A percentile compares a stretch with the other conserved stretches of the same genome.
These are phyloP conservation scores for Musa acuminata DNA, from an alignment of 176 grass and related monocot genomes.

Conservation along the genomic window DNA sequence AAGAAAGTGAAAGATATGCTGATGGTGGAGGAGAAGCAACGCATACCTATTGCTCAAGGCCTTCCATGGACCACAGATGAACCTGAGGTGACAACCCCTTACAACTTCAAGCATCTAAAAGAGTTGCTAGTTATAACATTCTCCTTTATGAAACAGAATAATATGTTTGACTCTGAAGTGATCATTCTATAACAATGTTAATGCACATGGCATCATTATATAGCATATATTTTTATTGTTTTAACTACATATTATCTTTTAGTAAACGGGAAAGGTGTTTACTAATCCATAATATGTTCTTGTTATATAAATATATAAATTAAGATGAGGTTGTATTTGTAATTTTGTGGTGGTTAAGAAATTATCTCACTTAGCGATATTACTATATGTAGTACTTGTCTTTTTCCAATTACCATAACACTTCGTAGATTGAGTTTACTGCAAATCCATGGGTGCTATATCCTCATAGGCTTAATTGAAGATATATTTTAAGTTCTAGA, in stretches of 20 bases:
- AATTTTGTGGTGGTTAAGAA: too few species aligned
- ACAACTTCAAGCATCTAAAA: not conserved
- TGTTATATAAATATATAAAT: not conserved
- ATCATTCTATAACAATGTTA: not conserved
- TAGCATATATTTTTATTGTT: too few species aligned
- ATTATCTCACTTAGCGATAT: not conserved
- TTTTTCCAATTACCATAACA: too few species aligned
- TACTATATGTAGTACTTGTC: not conserved
- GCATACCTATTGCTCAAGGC: slow-evolving; percentile 75
- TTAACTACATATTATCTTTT: too few species aligned
- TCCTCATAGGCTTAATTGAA: not conserved
- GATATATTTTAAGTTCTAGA: not conserved
- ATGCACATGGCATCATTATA: too few species aligned
- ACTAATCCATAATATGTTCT: not conserved
- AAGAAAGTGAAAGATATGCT: slow-evolving; percentile 85
- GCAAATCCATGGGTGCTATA: not conserved
- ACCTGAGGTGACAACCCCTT: slow-evolving; percentile 48
- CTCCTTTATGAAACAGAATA: not conserved
- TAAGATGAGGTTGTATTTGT: not conserved
- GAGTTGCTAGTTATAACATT: not conserved
- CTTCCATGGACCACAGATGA: slow-evolving; percentile 91
- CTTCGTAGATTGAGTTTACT: too few species aligned
- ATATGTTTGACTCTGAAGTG: not conserved
- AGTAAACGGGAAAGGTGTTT: too few species aligned
- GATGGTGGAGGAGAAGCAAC: slow-evolving; percentile 58